Conservation (phyloP, 2,329 filamentous ascomycete genomes). For the Colletotrichum sp. region DNA sequence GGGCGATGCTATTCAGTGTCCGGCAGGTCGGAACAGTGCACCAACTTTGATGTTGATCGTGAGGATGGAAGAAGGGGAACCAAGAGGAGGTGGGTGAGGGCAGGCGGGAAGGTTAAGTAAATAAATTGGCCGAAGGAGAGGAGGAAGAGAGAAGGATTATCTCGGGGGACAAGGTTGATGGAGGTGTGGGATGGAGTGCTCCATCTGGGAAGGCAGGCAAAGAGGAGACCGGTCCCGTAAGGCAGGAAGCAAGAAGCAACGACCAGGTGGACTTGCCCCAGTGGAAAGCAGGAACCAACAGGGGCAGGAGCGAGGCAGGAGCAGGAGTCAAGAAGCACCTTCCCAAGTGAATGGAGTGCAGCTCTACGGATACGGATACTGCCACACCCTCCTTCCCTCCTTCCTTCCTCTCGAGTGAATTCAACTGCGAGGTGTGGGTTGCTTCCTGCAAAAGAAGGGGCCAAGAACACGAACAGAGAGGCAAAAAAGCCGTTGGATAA, state of each 20-base stretch:
- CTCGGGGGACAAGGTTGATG: conserved; percentile 3
- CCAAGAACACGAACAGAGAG: not conserved
- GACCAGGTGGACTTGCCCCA: not conserved
- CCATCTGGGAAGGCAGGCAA: not conserved
- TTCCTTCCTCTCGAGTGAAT: not conserved
- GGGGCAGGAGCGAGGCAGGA: not conserved
- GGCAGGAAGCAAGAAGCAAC: not conserved
- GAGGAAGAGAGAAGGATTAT: not conserved
- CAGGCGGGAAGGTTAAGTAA: conserved; percentile 3
- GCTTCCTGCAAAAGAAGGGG: not conserved
- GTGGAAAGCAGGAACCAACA: not conserved
- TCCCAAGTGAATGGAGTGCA: not conserved
- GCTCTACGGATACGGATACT: not conserved
- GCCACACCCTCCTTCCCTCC: not conserved
- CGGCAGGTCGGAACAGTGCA: not conserved
- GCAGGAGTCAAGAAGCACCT: not conserved
- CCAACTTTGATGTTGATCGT: conserved; percentile 4
- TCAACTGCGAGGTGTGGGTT: not conserved
- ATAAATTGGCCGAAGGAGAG: not conserved
- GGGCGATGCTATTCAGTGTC: conserved; percentile 14
- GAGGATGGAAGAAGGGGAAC: not conserved
- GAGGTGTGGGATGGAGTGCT: not conserved
- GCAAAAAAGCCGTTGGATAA: conserved; percentile 5
- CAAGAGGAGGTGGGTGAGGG: not conserved
- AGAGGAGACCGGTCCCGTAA: not conserved